A percentile compares a stretch with the other conserved stretches of the same genome.
Conservation (phyloP, 2,329 filamentous ascomycete genomes). For the Pleoardoris graminearum region DNA sequence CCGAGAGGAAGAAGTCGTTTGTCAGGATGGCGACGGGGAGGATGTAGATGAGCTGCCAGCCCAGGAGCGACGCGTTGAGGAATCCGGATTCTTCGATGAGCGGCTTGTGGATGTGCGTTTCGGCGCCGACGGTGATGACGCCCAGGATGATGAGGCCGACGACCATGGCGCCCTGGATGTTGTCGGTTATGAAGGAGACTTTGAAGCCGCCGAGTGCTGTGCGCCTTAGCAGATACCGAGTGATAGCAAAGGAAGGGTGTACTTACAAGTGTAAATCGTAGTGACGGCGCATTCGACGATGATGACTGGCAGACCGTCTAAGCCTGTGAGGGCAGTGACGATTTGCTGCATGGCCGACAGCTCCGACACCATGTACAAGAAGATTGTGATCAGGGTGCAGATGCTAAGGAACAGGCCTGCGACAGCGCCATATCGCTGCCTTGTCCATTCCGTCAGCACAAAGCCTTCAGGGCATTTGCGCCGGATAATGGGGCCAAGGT, state of each 20-base stretch:
- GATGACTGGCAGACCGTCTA: slow-evolving; percentile 73
- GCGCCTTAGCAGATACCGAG: not conserved
- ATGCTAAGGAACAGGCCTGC: slow-evolving; percentile 75
- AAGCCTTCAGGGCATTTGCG: slow-evolving; percentile 81
- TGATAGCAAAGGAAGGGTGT: too few relatives aligned
- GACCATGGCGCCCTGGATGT: slow-evolving; percentile 79
- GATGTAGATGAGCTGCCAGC: slow-evolving; percentile 86
- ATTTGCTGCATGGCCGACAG: slow-evolving; percentile 81
- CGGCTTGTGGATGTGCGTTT: slow-evolving; percentile 70
- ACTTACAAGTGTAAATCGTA: slow-evolving; percentile 78
- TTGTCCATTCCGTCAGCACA: slow-evolving; percentile 81
- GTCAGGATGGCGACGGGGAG: slow-evolving; percentile 78
- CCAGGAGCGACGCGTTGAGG: slow-evolving; percentile 69
- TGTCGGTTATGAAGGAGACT: slow-evolving; percentile 83
- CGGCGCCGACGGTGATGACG: slow-evolving; percentile 74
- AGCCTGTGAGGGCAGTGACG: slow-evolving; percentile 71
- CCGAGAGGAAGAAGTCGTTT: slow-evolving; percentile 85
- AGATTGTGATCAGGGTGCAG: slow-evolving; percentile 78
- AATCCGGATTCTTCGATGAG: slow-evolving; percentile 71
- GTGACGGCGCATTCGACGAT: slow-evolving; percentile 79
- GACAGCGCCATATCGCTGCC: slow-evolving; percentile 72
- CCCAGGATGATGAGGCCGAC: slow-evolving; percentile 74
- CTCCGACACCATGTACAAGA: slow-evolving; percentile 85
- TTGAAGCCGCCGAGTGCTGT: slow-evolving; percentile 77
- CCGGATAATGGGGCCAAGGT: slow-evolving; percentile 75